Evolutionary conservation across 2,329 filamentous ascomycete genomes (phyloP).

Genomic region (Rhinocladiella mackenziei): DNA sequence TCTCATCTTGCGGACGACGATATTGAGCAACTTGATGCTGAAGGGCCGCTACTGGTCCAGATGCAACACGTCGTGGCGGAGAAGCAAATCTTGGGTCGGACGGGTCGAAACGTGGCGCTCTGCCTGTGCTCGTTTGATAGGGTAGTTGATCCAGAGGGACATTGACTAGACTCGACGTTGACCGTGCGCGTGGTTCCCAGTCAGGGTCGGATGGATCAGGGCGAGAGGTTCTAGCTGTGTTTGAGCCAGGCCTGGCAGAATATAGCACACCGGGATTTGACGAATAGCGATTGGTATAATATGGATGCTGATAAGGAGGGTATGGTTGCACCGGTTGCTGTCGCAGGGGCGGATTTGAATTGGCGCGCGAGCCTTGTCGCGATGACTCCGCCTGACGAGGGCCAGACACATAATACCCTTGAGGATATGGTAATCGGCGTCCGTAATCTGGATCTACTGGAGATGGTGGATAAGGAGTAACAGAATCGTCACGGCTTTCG

Average conservation of each 20-base stretch:
- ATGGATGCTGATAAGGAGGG: slow-evolving; percentile 30
- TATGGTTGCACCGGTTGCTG: slow-evolving; percentile 29
- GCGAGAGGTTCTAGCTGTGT: slow-evolving; percentile 36
- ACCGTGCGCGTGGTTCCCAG: slow-evolving; percentile 43
- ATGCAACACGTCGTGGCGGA: slow-evolving; percentile 40
- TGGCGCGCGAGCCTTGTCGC: slow-evolving; percentile 43
- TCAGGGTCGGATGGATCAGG: slow-evolving; percentile 49
- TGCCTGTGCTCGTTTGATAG: slow-evolving; percentile 34
- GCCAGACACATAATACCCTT: slow-evolving; percentile 40
- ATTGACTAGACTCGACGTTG: slow-evolving; percentile 34
- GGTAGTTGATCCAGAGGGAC: slow-evolving; percentile 34
- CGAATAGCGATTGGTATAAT: slow-evolving; percentile 32
- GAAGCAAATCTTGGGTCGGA: slow-evolving; percentile 34
- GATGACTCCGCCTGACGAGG: slow-evolving; percentile 34
- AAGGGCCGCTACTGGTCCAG: slow-evolving; percentile 35
- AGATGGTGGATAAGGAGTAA: slow-evolving; percentile 16
- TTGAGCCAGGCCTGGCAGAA: slow-evolving; percentile 30
- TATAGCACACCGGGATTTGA: slow-evolving; percentile 38
- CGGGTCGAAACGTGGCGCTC: slow-evolving; percentile 30
- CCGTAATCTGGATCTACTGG: slow-evolving; percentile 34
- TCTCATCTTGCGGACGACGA: slow-evolving; percentile 26
- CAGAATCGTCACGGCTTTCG: slow-evolving; percentile 22
- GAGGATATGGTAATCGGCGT: slow-evolving; percentile 48
- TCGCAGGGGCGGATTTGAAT: slow-evolving; percentile 39
- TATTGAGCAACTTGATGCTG: slow-evolving; percentile 15